A percentile compares a stretch with the other conserved stretches of the same genome.
phyloP scores from a whole-genome alignment of 495 filamentous ascomycete genomes.

The Penicillium flavigenum region DNA sequence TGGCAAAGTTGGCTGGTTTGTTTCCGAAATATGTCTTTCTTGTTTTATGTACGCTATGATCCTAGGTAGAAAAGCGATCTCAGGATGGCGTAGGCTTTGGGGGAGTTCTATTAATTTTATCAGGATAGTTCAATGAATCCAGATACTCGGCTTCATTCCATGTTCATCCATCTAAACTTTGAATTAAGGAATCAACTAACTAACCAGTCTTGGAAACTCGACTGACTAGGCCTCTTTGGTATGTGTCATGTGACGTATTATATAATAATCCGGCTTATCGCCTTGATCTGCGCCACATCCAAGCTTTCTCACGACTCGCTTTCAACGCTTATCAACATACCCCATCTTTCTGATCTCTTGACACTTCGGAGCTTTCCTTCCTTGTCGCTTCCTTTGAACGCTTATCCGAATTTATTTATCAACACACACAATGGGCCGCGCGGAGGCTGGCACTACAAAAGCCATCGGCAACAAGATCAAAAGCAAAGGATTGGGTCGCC shows the following conservation, averaged over 20 bases:
- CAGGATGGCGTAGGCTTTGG: constrained; percentile 24
- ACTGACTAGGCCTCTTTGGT: not conserved
- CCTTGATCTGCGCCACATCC: not conserved
- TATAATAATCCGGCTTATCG: not conserved
- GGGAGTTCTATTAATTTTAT: constrained; percentile 25
- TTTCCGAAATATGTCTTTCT: constrained; percentile 9
- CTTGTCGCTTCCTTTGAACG: not conserved
- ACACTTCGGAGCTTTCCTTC: not conserved
- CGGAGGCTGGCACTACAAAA: constrained; percentile 86
- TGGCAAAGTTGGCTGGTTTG: constrained; percentile 17
- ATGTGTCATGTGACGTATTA: not conserved
- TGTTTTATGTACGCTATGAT: constrained; percentile 26
- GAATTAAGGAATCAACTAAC: not conserved
- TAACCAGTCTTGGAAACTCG: not conserved
- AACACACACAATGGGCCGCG: constrained; percentile 74
- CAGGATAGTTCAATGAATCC: constrained; percentile 5
- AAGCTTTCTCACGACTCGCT: not conserved
- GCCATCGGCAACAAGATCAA: constrained; percentile 87
- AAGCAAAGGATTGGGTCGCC: constrained; percentile 73
- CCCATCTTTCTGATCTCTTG: constrained; percentile 1
- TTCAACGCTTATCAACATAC: not conserved
- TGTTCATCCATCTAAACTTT: not conserved
- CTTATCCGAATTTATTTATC: not conserved
- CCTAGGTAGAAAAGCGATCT: constrained; percentile 27
- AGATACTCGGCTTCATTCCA: not conserved